A percentile compares a stretch with the other conserved stretches of the same genome.
These are phyloP conservation scores for Lentinula sp. DNA, from an alignment of 768 basidiomycete genomes.

Conservation along the genomic window DNA sequence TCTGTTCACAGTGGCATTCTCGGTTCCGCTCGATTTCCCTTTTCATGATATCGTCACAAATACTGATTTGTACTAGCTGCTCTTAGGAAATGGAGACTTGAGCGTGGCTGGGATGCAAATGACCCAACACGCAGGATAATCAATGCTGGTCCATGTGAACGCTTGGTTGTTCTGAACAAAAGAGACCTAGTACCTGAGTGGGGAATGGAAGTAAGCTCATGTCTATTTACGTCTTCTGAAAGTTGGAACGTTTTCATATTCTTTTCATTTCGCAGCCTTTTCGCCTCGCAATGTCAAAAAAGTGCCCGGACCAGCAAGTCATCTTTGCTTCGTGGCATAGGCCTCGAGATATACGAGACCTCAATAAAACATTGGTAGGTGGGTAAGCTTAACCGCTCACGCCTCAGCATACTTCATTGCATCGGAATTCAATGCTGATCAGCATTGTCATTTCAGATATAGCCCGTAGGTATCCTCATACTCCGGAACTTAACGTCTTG, in stretches of 20 bases:
- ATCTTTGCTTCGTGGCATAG: conserved; percentile 72
- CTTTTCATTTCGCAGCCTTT: conserved; percentile 50
- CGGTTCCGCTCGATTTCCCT: neutral
- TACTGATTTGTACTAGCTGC: conserved; percentile 34
- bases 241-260: conserved; percentile 4
- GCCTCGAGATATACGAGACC: conserved; percentile 53
- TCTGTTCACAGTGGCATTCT: neutral
- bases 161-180: conserved; percentile 90
- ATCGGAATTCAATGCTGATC: neutral
- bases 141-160: conserved; percentile 56
- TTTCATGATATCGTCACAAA: neutral
- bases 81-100: conserved; percentile 61
- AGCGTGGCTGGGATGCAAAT: conserved; percentile 53
- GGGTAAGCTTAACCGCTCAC: conserved; percentile 27
- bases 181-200: conserved; percentile 85
- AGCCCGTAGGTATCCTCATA: conserved; percentile 57
- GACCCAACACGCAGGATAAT: conserved; percentile 32
- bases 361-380: conserved; percentile 72
- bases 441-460: neutral
- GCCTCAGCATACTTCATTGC: neutral
- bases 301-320: conserved; percentile 63
- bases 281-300: conserved; percentile 59
- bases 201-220: conserved; percentile 68
- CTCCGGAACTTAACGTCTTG: conserved; percentile 78
- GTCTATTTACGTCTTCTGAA: neutral